phyloP scores from a whole-genome alignment of 352 stramenopile species.

The Phytopythium litorale region DNA sequence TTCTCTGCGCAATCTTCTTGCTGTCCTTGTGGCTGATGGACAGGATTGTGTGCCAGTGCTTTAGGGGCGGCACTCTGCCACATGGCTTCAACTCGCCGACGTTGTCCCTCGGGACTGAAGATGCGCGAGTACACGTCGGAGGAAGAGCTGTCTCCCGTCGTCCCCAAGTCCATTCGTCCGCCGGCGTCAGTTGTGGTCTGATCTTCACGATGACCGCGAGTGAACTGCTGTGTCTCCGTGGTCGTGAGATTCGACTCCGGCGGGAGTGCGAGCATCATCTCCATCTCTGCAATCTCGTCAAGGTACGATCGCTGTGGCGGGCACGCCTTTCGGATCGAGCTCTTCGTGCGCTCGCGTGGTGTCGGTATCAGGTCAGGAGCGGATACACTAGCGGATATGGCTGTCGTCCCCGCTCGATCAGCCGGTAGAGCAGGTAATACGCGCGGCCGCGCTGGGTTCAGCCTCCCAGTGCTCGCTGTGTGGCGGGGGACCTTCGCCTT shows the following conservation, averaged over 20 bases:
- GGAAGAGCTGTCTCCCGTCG: neutral
- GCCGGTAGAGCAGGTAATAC: neutral
- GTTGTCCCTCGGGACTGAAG: conserved; percentile 9
- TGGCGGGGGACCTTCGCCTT: neutral
- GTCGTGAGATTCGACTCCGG: neutral
- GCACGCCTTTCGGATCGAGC: neutral
- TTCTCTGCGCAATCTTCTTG: conserved; percentile 4
- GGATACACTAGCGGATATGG: neutral
- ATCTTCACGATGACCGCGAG: neutral
- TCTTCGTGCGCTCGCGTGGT: neutral
- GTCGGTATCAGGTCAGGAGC: neutral
- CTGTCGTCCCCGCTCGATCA: neutral
- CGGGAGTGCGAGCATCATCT: conserved; percentile 31
- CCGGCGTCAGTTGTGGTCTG: neutral
- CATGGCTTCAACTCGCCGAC: conserved; percentile 50
- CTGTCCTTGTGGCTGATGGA: neutral
- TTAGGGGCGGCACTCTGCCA: conserved; percentile 47
- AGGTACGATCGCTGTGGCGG: conserved; percentile 25
- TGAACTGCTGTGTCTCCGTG: neutral
- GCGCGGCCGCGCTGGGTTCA: neutral
- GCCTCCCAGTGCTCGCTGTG: neutral
- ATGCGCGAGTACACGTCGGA: conserved; percentile 11
- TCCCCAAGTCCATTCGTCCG: neutral
- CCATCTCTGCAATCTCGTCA: conserved; percentile 48
- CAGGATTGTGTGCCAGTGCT: conserved; percentile 10